Base-by-base conservation (phyloP, 2,329 filamentous ascomycete genomes). In the Trichoderma brevicompactum region DNA sequence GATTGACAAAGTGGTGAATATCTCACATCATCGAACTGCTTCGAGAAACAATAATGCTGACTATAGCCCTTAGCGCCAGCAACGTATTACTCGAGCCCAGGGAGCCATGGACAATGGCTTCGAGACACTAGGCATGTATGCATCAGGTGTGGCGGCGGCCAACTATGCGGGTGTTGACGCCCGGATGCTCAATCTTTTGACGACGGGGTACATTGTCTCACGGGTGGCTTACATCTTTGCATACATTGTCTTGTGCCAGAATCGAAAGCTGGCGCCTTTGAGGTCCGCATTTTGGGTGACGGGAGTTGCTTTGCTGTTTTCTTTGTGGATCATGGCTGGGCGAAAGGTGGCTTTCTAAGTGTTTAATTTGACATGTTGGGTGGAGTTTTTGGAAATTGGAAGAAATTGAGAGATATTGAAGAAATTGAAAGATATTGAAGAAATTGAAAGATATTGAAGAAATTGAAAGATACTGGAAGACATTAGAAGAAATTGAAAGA, bases 31-130 rank as follows among this genome's bases (percentile, higher is more conserved):
- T 6, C 52, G 10, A 36, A 28, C 40, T 5, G 9, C 15, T 7
- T n/a, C 36, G 28, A 15, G 32, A 19, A 36, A 28, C 3, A 41
- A 41, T 17, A n/a, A 48, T 15, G 15, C 15, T 17, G 9, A 17
- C 48, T 23, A 46, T 40, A 40, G 9, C 53, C 23, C 32, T 61
- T 61, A 85, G 73, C 80, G 78, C 32, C 84, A 88, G 71, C 87
- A 86, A 71, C 80, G 80, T 61, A 78, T 83, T 36, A 73, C 87
- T 48, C 81, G 85, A 56, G 79, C 82, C 34, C 82, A 89, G 71
- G 82, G 83, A 23, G 80, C 82, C 5, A 70, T 75, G 6, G 71
- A 74, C 44, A 83, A 83, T 69, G 78, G 74, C 67, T 76, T 80
- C 67, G 81, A 83, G 72, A 79, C 78, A 3, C 67, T 83, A 10